These are phyloP conservation scores for Emmonsiellopsis sp. DNA, from an alignment of 2,329 filamentous ascomycete species.

Conservation along the genomic window DNA sequence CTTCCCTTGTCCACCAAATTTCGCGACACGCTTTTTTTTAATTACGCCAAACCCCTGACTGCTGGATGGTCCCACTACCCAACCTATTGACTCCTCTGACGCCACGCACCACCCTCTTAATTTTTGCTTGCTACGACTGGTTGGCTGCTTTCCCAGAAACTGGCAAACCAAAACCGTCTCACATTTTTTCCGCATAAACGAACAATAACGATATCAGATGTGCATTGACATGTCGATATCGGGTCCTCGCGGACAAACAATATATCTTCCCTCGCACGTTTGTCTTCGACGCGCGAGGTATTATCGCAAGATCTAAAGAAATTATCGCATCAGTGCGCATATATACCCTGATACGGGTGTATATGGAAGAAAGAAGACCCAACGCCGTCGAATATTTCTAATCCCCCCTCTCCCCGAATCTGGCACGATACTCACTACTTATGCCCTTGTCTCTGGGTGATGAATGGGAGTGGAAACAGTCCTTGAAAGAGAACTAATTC, in stretches of 20 bases:
- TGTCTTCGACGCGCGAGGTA: background rate
- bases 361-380: background rate
- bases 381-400: no score
- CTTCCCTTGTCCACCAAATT: background rate
- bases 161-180: constrained; percentile 5
- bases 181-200: background rate
- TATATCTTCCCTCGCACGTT: constrained; percentile 3
- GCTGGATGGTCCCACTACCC: constrained; percentile 13
- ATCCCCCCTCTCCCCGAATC: no score
- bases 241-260: constrained; percentile 26
- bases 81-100: constrained; percentile 1
- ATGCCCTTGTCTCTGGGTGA: no score
- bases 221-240: constrained; percentile 14
- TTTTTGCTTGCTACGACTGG: background rate
- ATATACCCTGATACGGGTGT: no score
- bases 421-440: no score
- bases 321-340: background rate
- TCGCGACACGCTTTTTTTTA: background rate
- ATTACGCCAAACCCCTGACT: constrained; percentile 5
- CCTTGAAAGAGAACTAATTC: constrained; percentile 4
- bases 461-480: background rate
- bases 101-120: background rate
- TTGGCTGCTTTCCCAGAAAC: constrained; percentile 2
- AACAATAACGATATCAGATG: constrained; percentile 6
- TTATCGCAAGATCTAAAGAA: background rate